Percentiles rank a stretch among this genome's conserved stretches.
phyloP scores from a whole-genome alignment of 2,329 filamentous ascomycete genomes.

The Neopestalotiopsis clavispora region DNA sequence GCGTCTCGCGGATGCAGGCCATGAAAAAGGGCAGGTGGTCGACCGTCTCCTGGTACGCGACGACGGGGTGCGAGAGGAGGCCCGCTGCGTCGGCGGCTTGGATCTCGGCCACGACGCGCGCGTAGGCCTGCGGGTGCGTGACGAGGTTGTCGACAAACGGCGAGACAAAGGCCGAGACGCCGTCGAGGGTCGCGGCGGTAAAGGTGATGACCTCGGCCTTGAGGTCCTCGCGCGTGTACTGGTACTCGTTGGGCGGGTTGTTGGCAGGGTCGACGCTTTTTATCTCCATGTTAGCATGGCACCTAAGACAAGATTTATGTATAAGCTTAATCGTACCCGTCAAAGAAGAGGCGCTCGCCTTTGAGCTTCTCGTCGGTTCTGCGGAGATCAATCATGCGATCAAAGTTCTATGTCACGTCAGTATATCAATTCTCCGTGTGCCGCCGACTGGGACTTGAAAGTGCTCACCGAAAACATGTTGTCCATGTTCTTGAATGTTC shows the following conservation, averaged over 20 bases:
- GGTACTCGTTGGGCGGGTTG: not conserved
- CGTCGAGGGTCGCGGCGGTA: not conserved
- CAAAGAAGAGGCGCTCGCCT: not conserved
- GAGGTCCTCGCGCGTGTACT: not conserved
- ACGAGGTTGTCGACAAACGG: not conserved
- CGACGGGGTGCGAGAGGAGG: slow-evolving; percentile 9
- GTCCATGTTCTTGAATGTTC: slow-evolving; percentile 4
- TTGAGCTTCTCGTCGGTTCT: slow-evolving; percentile 2
- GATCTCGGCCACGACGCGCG: slow-evolving; percentile 13
- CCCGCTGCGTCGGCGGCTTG: slow-evolving; percentile 11
- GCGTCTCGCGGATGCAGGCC: slow-evolving; percentile 15
- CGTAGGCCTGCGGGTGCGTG: slow-evolving; percentile 11
- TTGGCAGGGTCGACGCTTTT: not conserved
- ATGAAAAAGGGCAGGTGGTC: not conserved
- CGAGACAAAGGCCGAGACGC: not conserved
- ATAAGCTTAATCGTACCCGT: not conserved
- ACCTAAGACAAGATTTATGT: not conserved
- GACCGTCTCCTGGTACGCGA: slow-evolving; percentile 12
- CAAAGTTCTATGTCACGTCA: not conserved
- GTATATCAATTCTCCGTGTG: not conserved
- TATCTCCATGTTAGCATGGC: not conserved
- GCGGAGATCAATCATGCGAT: not conserved
- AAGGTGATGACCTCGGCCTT: slow-evolving; percentile 1
- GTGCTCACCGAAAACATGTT: not conserved
- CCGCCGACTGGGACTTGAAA: not conserved